phyloP scores from a whole-genome alignment of 352 stramenopile species.

The Phytophthora foliorum region DNA sequence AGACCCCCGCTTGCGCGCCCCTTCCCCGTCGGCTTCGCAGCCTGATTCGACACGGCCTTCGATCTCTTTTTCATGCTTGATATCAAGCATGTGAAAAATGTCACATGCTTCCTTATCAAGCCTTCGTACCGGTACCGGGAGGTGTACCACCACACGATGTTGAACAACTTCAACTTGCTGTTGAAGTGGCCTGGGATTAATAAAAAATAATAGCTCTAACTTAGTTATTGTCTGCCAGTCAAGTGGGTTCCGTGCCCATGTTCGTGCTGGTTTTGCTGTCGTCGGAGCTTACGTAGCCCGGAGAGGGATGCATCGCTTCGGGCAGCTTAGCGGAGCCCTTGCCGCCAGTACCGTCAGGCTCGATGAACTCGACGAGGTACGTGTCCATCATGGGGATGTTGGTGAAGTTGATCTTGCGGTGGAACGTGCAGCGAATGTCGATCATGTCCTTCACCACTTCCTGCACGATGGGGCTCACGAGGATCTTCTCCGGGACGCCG shows the following conservation, averaged over 20 bases:
- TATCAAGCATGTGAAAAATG: no score
- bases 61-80: background rate
- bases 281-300: conserved; percentile 18
- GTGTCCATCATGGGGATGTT: conserved; percentile 88
- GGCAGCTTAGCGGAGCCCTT: background rate
- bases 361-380: conserved; percentile 85
- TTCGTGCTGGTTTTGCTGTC: conserved; percentile 12
- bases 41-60: background rate
- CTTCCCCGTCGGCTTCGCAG: background rate
- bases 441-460: conserved; percentile 87
- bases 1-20: background rate
- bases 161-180: no score
- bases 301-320: conserved; percentile 8
- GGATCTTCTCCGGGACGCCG: conserved; percentile 79
- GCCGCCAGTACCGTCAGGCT: conserved; percentile 39
- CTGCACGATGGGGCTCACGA: conserved; percentile 85
- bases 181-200: background rate
- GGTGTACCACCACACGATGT: no score
- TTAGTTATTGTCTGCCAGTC: conserved; percentile 4
- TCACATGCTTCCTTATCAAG: no score
- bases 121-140: no score
- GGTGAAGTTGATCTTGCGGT: conserved; percentile 87
- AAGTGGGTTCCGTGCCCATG: background rate
- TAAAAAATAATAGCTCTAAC: conserved; percentile 4
- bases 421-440: conserved; percentile 84